Percentiles rank a stretch among this genome's conserved stretches.
phyloP scores from a whole-genome alignment of 108 stramenopile species.

The Nitzschia sp. region DNA sequence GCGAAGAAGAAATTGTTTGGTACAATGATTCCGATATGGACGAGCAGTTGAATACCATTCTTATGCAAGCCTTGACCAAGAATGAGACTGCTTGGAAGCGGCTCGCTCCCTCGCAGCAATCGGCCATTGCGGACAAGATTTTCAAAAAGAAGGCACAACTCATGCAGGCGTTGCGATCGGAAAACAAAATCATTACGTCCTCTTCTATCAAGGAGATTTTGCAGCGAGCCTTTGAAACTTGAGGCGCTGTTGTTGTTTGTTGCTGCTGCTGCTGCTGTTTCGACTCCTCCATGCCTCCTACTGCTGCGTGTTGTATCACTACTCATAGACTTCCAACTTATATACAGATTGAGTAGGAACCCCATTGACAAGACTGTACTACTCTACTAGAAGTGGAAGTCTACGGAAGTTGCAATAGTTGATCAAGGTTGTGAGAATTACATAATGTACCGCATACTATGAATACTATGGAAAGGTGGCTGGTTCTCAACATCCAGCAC shows the following conservation, averaged over 20 bases:
- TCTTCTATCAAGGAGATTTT: constrained; percentile 35
- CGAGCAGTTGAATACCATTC: constrained; percentile 39
- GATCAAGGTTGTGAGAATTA: no score
- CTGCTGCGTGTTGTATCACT: no score
- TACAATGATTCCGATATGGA: constrained; percentile 37
- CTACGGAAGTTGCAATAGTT: no score
- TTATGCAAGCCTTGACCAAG: constrained; percentile 34
- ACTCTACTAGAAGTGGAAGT: no score
- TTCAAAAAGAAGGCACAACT: constrained; percentile 39
- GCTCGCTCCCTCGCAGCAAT: constrained; percentile 39
- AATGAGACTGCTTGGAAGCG: constrained; percentile 29
- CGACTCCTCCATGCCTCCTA: no score
- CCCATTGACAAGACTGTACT: no score
- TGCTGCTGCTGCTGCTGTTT: no score
- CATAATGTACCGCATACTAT: no score
- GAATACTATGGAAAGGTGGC: no score
- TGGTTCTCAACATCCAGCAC: no score
- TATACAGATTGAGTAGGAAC: no score
- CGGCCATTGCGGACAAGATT: constrained; percentile 42
- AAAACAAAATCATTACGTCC: constrained; percentile 30
- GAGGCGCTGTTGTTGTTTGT: not conserved
- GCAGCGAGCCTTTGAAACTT: constrained; percentile 7
- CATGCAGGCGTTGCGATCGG: constrained; percentile 12
- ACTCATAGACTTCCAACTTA: no score
- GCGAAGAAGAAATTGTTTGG: constrained; percentile 27